Conservation (phyloP, 2,329 filamentous ascomycete species). For the Xylariaceae sp. region DNA sequence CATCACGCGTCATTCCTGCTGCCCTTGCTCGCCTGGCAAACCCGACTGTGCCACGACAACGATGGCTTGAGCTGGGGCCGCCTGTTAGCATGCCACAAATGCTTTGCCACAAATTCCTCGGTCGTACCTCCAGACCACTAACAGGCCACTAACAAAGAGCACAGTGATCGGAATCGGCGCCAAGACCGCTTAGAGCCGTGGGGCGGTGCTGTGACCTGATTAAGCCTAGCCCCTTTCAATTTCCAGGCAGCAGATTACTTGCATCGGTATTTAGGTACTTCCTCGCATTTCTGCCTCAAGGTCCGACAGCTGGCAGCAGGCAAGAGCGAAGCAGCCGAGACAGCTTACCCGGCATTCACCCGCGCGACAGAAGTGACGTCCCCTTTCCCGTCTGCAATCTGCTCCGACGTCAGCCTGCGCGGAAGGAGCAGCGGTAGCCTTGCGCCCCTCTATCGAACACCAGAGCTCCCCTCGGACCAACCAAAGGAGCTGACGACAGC, state of each 20-base stretch:
- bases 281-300: too few species aligned
- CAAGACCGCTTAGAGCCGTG: conserved; percentile 1
- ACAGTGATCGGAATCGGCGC: not conserved
- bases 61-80: not conserved
- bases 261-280: too few species aligned
- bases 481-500: not conserved
- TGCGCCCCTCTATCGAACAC: conserved; percentile 1
- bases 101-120: conserved; percentile 12
- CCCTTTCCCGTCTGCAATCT: not conserved
- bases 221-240: not conserved
- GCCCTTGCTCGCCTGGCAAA: not conserved
- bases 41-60: not conserved
- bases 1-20: not conserved
- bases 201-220: not conserved
- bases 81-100: conserved; percentile 11
- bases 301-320: too few species aligned
- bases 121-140: not conserved
- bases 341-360: too few species aligned
- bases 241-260: not conserved
- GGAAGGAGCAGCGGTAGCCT: not conserved
- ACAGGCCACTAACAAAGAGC: not conserved
- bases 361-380: conserved; percentile 9
- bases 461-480: conserved; percentile 3
- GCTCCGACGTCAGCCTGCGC: conserved; percentile 5
- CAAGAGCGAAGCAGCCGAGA: too few species aligned